Base-by-base conservation (phyloP, 2,329 filamentous ascomycete genomes). In the Clarireedia monteithiana region DNA sequence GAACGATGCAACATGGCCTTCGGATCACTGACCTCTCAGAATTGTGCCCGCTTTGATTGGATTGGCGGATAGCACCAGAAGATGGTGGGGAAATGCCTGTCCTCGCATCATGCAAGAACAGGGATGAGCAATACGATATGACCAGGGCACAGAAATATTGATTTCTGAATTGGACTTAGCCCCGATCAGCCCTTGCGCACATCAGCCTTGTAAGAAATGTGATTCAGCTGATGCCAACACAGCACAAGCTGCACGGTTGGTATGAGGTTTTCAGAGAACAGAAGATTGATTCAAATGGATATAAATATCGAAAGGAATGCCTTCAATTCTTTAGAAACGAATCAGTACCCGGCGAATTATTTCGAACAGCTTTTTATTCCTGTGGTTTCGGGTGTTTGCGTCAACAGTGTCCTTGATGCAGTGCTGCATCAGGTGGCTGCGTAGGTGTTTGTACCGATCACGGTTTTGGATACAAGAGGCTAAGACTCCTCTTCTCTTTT, bases 61-160 rank as follows among this genome's bases (percentile, higher is more conserved):
- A 36, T 34, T 15, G n/a, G 7, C 12, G 52, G 45, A 42, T 47
- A 20, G 26, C 23, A n/a, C 39, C 23, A 40, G 27, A 44, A 27
- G 52, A 55, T 50, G 38, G 53, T 50, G 53, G 38, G 36, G 17
- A 44, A 12, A 56, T 60, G 52, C 56, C 24, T 56, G 58, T 40
- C 58, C 45, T 50, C 58, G 58, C 58, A 60, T 56, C 15, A 39
- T 49, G 45, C 45, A 54, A 50, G 4, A 45, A 30, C 53, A 50
- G 38, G 52, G 53, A 54, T 17, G 14, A 34, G 9, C 27, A 50
- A 14, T 20, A 49, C 34, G 27, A 48, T 20, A 39, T 24, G 42
- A 52, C 50, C 12, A 44, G 55, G 42, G 34, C 26, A 26, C 1
- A 45, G 30, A 34, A 48, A 48, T 53, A 48, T 57, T 48, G 50